Evolutionary conservation across 179 eudicot genomes (phyloP).

Genomic region (Heliamphora pulchella): DNA sequence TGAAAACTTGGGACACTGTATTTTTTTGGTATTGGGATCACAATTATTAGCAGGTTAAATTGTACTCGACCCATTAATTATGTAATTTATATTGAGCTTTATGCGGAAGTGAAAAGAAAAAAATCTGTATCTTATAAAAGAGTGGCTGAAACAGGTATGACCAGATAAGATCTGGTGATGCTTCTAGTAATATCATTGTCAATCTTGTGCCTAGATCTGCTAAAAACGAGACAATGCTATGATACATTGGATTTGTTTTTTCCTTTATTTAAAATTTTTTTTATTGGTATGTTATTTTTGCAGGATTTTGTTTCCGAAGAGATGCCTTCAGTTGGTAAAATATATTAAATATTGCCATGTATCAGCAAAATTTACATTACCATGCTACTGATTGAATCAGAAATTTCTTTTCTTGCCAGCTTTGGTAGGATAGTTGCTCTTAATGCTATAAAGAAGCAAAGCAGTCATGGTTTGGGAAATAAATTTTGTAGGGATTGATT

Average conservation of each 20-base stretch:
- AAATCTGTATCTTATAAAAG: background rate
- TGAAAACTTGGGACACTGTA: too few species aligned
- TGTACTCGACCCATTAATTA: background rate
- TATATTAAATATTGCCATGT: background rate
- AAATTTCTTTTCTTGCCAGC: too few species aligned
- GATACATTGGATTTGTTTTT: background rate
- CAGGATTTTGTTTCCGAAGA: background rate
- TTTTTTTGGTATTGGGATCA: background rate
- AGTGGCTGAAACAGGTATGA: background rate
- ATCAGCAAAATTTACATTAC: background rate
- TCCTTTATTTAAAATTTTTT: background rate
- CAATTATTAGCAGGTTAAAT: background rate
- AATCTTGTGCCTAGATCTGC: background rate
- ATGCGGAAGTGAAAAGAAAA: background rate
- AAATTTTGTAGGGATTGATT: background rate
- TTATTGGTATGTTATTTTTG: background rate
- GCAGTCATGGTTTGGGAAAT: background rate
- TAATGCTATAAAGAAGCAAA: background rate
- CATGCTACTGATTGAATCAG: background rate
- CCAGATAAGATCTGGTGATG: background rate
- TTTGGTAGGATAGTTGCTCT: background rate
- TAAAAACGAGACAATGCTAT: background rate
- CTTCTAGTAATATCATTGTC: background rate
- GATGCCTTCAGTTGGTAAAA: background rate
- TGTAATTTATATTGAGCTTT: background rate